Evolutionary conservation across 352 stramenopile species (phyloP).

Genomic region (Globisporangium nodosum): DNA sequence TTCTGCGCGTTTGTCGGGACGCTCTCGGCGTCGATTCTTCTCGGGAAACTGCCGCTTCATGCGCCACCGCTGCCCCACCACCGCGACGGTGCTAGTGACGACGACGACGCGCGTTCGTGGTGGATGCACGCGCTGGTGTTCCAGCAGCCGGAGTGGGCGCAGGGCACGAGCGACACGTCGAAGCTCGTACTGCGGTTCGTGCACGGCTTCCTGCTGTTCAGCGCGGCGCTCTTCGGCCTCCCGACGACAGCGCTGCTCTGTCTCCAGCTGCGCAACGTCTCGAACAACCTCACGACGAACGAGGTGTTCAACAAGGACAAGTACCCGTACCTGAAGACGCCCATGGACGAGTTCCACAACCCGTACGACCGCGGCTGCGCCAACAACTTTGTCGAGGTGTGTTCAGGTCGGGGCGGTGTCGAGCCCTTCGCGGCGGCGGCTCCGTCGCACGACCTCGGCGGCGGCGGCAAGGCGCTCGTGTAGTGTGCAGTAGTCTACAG

Average conservation of each 20-base stretch:
- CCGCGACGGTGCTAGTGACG: neutral
- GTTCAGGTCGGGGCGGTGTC: conserved; percentile 7
- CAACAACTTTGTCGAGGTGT: conserved; percentile 59
- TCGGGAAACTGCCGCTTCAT: conserved; percentile 36
- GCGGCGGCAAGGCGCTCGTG: neutral
- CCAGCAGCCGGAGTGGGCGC: conserved; percentile 5
- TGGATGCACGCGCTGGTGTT: conserved; percentile 15
- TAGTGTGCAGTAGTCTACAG: neutral
- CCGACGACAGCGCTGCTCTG: conserved; percentile 56
- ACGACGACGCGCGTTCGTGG: neutral
- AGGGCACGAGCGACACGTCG: conserved; percentile 17
- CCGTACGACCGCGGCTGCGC: conserved; percentile 61
- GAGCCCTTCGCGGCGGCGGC: neutral
- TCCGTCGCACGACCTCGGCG: neutral
- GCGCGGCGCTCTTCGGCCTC: conserved; percentile 52
- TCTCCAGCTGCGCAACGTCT: conserved; percentile 71
- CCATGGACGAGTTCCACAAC: conserved; percentile 76
- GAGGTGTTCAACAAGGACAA: conserved; percentile 90
- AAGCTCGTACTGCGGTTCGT: conserved; percentile 46
- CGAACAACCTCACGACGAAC: conserved; percentile 74
- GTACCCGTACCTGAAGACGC: conserved; percentile 78
- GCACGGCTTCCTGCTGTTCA: conserved; percentile 49
- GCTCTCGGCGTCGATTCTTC: conserved; percentile 44
- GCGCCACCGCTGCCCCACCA: conserved; percentile 9
- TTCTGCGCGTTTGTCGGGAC: conserved; percentile 47